Base-by-base conservation (phyloP, 2,329 filamentous ascomycete species). In the Nothopassalora personata region DNA sequence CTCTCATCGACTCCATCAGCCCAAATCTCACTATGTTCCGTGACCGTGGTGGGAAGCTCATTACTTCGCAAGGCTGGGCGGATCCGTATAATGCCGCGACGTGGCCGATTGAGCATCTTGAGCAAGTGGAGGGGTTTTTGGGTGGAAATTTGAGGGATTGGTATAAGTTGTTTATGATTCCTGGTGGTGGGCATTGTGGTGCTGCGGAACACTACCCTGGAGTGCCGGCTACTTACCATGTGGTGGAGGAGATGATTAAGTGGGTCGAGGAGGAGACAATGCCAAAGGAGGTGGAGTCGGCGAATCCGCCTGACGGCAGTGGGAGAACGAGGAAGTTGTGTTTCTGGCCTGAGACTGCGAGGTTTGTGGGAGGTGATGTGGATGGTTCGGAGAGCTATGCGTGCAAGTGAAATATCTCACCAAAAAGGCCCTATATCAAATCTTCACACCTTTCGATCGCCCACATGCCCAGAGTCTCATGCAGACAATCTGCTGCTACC, bases 111-210 rank as follows among this genome's bases (percentile, higher is more conserved):
- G 60, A 74, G 49, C 70, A 76, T 52, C 58, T 71, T 7, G 50
- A 69, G 28, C 64, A 70, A 19, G 62, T 76, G 13, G 63, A 73
- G 56, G 50, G 45, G 13, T 65, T 61, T 27, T 66, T 65, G 5
- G 58, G 55, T 9, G 65, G 58, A 1, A 63, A 71, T 18, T 60
- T 74, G 27, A 60, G 65, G 6, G 70, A 73, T 28, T 76, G 71
- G 57, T 70, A 73, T 53, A 63, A 68, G 4, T 55, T 76, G 3
- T 76, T 73, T 55, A 76, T 76, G 74, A 61, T 75, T 5, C 75
- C 75, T 1, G 74, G 66, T 9, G 72, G 73, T 43, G 74, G 75
- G 0, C 75, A 77, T 62, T 75, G 73, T 56, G 72, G 73, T n/a
- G 60, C 71, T 23, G 70, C 70, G 4, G 43, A 63, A 8, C 60